Conservation (phyloP, 139 green algal genomes). For the Auxenochlorella protothecoides region DNA sequence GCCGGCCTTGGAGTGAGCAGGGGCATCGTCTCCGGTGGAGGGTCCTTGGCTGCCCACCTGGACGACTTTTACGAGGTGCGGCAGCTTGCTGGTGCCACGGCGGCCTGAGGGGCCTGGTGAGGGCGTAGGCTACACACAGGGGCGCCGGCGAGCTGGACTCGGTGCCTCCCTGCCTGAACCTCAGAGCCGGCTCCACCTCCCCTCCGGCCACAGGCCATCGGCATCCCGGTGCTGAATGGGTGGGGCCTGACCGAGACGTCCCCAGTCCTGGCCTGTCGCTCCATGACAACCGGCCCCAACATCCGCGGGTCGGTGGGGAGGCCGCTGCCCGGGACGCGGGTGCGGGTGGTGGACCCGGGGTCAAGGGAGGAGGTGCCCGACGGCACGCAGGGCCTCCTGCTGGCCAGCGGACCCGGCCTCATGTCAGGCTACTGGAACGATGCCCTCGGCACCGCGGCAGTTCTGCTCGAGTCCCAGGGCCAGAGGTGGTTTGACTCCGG, state of each 20-base stretch:
- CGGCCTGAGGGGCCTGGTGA: neutral
- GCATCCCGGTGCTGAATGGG: conserved; percentile 78
- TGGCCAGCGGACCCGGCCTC: conserved; percentile 66
- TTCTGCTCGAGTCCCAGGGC: neutral
- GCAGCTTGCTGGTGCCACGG: conserved; percentile 2
- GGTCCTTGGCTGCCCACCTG: conserved; percentile 67
- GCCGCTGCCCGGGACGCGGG: conserved; percentile 59
- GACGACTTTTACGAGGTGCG: conserved; percentile 81
- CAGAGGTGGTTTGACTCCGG: conserved; percentile 73
- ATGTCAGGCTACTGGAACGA: conserved; percentile 69
- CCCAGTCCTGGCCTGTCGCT: conserved; percentile 77
- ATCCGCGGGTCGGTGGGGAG: conserved; percentile 70
- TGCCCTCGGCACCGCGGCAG: conserved; percentile 31
- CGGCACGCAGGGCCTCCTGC: conserved; percentile 58
- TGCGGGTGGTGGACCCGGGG: conserved; percentile 77
- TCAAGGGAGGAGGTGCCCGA: conserved; percentile 43
- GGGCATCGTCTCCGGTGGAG: conserved; percentile 70
- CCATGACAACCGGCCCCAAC: conserved; percentile 32
- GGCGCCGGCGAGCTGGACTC: too few relatives aligned
- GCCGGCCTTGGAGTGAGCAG: conserved; percentile 41
- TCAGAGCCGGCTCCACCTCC: neutral
- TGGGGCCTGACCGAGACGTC: conserved; percentile 88
- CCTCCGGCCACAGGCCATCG: conserved; percentile 28
- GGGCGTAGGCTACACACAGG: too few relatives aligned
- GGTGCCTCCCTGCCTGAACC: neutral